Evolutionary conservation across 2,329 filamentous ascomycete genomes (phyloP), one percentile per base, ranked within the genome.

Genomic region (Cytospora mali): DNA sequence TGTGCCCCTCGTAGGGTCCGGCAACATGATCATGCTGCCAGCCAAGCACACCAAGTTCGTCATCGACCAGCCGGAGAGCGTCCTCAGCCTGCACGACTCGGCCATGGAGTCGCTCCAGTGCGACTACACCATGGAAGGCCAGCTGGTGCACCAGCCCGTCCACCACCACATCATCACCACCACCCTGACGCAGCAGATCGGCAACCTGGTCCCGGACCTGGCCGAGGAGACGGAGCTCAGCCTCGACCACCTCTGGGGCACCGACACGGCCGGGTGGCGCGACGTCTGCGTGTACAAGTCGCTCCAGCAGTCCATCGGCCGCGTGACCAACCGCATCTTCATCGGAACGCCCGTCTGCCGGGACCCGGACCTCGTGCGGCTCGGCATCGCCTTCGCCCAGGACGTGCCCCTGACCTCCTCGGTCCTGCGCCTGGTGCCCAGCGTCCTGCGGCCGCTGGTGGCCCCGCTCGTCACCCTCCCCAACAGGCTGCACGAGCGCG

Each of bases 61-160:
- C 16, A 59, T 73, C 18, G 70, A 69, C 21, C 72, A 75, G 57
- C 70, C 73, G 7, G 72, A 74, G 52, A 66, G 67, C 21, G 67
- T 74, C 16, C 67, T 75, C 21, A 74, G 69, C 66, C 73, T 75
- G 62, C 71, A 70, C 61, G 68, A 69, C 27, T 70, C 73, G 35
- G 75, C 74, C 62, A 68, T 72, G 7, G 71, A 73, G 58, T 74
- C 74, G 62, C 68, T 76, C n/a, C 68, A 74, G 67, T 66, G 71
- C 25, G 70, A 75, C 31, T 70, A 74, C 57, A 72, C 72, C 35
- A 67, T 74, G 27, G 71, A 74, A 33, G 68, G 69, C 18, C 72
- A 70, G 53, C 65, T 71, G 52, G 68, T 73, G 49, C 66, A 68
- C n/a, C 65, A 69, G 53, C 72, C 73, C 2, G 69, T 74, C 6